Evolutionary conservation across 2,329 filamentous ascomycete genomes (phyloP), one percentile per base, ranked within the genome.

Genomic region (Ophiostoma sp.): DNA sequence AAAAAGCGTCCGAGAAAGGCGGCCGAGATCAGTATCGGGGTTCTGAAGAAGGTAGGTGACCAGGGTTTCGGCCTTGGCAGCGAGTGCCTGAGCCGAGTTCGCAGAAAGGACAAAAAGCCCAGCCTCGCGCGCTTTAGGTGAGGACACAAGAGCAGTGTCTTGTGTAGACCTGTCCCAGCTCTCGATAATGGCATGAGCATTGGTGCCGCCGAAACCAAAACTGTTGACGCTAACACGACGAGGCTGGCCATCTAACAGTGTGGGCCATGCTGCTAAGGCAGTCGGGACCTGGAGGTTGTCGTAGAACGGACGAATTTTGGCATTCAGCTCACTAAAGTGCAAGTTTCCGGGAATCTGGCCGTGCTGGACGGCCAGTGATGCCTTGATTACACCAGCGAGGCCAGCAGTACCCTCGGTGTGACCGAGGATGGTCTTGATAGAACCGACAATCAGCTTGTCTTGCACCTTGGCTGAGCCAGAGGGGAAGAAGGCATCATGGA

Each of bases 371-470:
- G 23, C 23, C 8, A 57, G 52, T 2, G 23, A 23, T 31, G 52
- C 23, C 52, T 57, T 57, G 52, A 57, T 27, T 4, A 57, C n/a
- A 27, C 52, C 52, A 27, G 52, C 52, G 52, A 57, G n/a, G 10
- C n/a, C 52, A 15, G 52, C 52, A 15, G 52, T 27, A 7, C 52
- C 52, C 23, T 57, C 52, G 23, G 23, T 23, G 52, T 57, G 52
- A n/a, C 52, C 52, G n/a, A 57, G n/a, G n/a, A 27, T 11, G 17
- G 52, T 57, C n/a, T 57, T 57, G n/a, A 57, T 57, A n/a, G n/a
- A 27, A 7, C 52, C 52, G 52, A 57, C 52, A 3, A 27, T 23
- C 23, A 57, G 52, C 52, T 57, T 57, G 23, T 31, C 27, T 8
- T 23, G 23, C 10, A 13, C 10, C n/a, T 27, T 13, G 52, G 52